Evolutionary conservation across 2,329 filamentous ascomycete species (phyloP), one percentile per base, ranked within the genome.

Genomic region (Dichotomopilus funicola): DNA sequence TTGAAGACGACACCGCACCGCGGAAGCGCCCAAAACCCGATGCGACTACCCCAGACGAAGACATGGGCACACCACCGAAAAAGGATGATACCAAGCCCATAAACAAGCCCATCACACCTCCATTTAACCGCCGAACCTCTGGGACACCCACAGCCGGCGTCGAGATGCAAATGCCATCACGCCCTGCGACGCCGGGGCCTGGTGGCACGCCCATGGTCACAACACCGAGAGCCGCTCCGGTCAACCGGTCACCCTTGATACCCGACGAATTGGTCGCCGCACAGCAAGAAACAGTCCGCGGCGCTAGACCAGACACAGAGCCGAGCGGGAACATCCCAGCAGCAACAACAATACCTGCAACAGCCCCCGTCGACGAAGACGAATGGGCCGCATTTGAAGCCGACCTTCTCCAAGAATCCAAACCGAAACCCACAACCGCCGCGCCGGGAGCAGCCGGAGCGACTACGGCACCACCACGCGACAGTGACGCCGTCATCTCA

Each of bases 321-420:
- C 62, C 45, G 3, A 4, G 62, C 43, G 13, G 49, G 46, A 51
- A 57, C 13, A 63, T 46, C 4, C 12, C 62, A 44, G 53, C 58
- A 47, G 51, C 58, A 13, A 59, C 19, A 27, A 27, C 19, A 27
- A 27, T 27, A 27, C 19, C 19, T 27, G 19, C 19, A 27, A 27
- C 63, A 43, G 56, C 61, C 13, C 61, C 67, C 6, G 72, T 89
- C 7, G 83, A 91, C 67, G 89, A 95, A 65, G 82, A 86, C 53
- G 88, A 94, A 70, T 94, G 88, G 88, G 87, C 88, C 1, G 88
- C 89, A 7, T 95, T 95, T 67, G 87, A 96, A 68, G 87, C 88
- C 2, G 89, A 95, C 9, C 63, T 71, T 4, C 58, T 71, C 53
- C 84, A 95, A 54, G 86, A 83, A 11, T 57, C 59, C 35, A 43